phyloP scores from a whole-genome alignment of 371 early-diverging fungal genomes.

The Lichtheimia ornata region DNA sequence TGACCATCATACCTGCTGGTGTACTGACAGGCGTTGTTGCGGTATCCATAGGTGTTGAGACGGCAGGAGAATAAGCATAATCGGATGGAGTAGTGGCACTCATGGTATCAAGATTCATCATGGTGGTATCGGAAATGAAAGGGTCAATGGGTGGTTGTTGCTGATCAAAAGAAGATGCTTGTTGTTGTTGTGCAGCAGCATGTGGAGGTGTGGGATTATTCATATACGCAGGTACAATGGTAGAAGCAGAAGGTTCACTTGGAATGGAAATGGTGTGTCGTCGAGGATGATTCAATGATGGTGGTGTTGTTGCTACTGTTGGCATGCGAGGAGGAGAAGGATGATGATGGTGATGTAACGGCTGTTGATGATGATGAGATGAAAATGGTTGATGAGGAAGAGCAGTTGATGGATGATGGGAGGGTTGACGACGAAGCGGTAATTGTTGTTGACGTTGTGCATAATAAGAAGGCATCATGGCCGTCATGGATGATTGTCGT shows the following conservation, averaged over 20 bases:
- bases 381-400: neutral
- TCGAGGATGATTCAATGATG: conserved; percentile 7
- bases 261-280: conserved; percentile 15
- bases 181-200: too few relatives aligned
- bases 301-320: neutral
- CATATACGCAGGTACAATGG: neutral
- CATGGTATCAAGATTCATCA: conserved; percentile 5
- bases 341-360: neutral
- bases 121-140: conserved; percentile 3
- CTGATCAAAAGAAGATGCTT: neutral
- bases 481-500: conserved; percentile 19
- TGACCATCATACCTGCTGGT: conserved; percentile 3
- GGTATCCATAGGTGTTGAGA: neutral
- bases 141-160: conserved; percentile 2
- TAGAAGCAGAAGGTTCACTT: neutral
- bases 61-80: neutral
- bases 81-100: neutral
- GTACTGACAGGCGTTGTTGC: neutral
- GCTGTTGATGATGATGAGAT: conserved; percentile 5
- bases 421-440: neutral
- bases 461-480: conserved; percentile 19
- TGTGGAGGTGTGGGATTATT: neutral
- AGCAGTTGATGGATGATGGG: neutral
- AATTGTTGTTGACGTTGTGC: conserved; percentile 16
- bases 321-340: neutral